A percentile compares a stretch with the other conserved stretches of the same genome.
phyloP scores from a whole-genome alignment of 2,329 filamentous ascomycete genomes.

The Didymella lethalis region DNA sequence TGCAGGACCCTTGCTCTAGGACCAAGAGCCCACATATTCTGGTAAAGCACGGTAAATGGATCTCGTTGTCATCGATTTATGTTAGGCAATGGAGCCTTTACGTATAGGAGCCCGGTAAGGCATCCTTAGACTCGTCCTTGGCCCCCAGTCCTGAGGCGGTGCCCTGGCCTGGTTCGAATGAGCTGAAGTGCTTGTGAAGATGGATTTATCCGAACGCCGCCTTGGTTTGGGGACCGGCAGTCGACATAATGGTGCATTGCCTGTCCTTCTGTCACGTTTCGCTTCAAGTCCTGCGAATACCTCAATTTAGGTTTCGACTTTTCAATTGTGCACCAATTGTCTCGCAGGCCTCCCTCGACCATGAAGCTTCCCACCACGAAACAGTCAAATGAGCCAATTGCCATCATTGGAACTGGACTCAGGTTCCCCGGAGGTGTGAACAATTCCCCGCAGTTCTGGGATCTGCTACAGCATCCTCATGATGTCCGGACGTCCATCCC shows the following conservation, averaged over 20 bases:
- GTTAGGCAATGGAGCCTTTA: background rate
- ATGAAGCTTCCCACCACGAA: background rate
- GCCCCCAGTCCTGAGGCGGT: background rate
- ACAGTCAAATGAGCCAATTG: slow-evolving; percentile 21
- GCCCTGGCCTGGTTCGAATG: background rate
- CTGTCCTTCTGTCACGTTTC: background rate
- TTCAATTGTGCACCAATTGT: background rate
- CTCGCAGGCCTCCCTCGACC: background rate
- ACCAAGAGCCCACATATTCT: background rate
- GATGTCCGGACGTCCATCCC: slow-evolving; percentile 12
- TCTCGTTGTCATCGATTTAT: background rate
- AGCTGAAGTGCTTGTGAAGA: background rate
- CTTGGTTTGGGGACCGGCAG: background rate
- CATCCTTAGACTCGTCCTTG: background rate
- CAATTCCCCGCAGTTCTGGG: slow-evolving; percentile 45
- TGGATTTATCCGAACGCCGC: background rate
- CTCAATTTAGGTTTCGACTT: too few relatives aligned
- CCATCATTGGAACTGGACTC: slow-evolving; percentile 28
- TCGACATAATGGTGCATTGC: background rate
- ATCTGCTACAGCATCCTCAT: slow-evolving; percentile 30
- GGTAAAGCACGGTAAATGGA: background rate
- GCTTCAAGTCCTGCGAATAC: too few relatives aligned
- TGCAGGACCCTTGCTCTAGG: background rate
- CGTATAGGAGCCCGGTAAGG: background rate
- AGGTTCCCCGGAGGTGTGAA: slow-evolving; percentile 45